Percentiles rank a stretch among this genome's conserved stretches.
phyloP scores from a whole-genome alignment of 805 yeast species.

The Sugiyamaella chiloensis region DNA sequence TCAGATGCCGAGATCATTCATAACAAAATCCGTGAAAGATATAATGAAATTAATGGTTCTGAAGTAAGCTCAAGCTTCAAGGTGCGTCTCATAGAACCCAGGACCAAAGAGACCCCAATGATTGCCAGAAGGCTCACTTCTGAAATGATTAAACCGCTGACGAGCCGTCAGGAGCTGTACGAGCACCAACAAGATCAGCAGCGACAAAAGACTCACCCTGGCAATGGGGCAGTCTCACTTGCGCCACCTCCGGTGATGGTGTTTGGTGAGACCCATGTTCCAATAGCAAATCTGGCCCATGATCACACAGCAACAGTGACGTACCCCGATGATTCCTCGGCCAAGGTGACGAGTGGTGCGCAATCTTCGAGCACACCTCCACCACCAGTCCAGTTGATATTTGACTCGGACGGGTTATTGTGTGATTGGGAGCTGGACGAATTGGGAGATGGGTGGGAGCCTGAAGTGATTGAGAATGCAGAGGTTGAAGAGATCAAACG shows the following conservation, averaged over 20 bases:
- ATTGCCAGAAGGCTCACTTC: conserved; percentile 15
- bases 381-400: not conserved
- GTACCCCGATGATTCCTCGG: not conserved
- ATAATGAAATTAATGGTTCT: conserved; percentile 16
- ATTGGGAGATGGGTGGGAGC: conserved; percentile 9
- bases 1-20: conserved; percentile 57
- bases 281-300: not conserved
- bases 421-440: conserved; percentile 21
- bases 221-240: not conserved
- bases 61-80: not conserved
- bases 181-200: not conserved
- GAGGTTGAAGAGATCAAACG: conserved; percentile 18
- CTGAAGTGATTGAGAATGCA: conserved; percentile 14
- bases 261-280: too few species aligned
- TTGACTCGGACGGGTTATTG: conserved; percentile 19
- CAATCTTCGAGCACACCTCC: not conserved
- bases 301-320: too few species aligned
- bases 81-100: conserved; percentile 1
- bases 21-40: conserved; percentile 46
- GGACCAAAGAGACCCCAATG: conserved; percentile 12
- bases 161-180: not conserved
- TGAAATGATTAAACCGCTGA: conserved; percentile 3
- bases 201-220: not conserved
- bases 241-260: too few species aligned
- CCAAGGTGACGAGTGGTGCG: not conserved